Conservation (phyloP, 345 rosid genomes). For the Reutealis trisperma region DNA sequence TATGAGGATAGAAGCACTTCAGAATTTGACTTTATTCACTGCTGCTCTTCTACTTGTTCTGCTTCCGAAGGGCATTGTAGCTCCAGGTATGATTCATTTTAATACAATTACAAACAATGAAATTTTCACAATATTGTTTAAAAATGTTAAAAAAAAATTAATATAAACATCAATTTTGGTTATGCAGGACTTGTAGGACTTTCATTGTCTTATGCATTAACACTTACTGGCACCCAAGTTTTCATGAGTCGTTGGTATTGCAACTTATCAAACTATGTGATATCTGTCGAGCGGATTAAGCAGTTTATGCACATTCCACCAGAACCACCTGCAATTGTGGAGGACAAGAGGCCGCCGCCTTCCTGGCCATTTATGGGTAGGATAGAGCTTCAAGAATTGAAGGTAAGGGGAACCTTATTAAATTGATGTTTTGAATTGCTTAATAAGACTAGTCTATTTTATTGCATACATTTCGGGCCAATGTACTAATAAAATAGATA, state of each 20-base stretch:
- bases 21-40: constrained; percentile 62
- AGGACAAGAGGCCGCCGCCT: constrained; percentile 26
- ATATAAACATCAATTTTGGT: background rate
- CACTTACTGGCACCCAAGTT: constrained; percentile 25
- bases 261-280: constrained; percentile 32
- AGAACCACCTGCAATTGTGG: constrained; percentile 31
- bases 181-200: constrained; percentile 28
- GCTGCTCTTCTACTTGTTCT: constrained; percentile 71
- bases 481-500: no score
- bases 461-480: no score
- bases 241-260: constrained; percentile 29
- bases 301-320: constrained; percentile 37
- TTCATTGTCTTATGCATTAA: constrained; percentile 26
- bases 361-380: constrained; percentile 36
- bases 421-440: background rate
- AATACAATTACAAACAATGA: no score
- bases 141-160: no score
- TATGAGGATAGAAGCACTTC: constrained; percentile 68
- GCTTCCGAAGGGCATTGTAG: constrained; percentile 60
- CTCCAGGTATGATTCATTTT: constrained; percentile 27
- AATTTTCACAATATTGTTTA: background rate
- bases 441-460: no score
- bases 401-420: constrained; percentile 7
- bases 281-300: constrained; percentile 38
- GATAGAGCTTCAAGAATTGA: constrained; percentile 29